phyloP scores from a whole-genome alignment of 2,329 filamentous ascomycete species.

The Tolypocladium tropicale region DNA sequence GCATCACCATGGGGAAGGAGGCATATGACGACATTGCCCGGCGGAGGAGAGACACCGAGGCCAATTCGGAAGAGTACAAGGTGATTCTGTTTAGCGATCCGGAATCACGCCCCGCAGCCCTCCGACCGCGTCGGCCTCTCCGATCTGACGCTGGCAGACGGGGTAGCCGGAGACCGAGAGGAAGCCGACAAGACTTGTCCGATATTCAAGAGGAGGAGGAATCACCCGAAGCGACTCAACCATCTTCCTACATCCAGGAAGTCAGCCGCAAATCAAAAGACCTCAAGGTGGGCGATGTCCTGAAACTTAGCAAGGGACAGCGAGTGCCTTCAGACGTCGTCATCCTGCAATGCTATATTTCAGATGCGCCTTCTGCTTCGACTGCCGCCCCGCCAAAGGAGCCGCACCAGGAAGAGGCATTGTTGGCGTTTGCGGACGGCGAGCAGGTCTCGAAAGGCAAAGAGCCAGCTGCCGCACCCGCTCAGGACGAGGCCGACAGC shows the following conservation, averaged over 20 bases:
- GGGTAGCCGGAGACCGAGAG: constrained; percentile 18
- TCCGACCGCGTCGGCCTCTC: constrained; percentile 25
- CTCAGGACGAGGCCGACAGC: constrained; percentile 18
- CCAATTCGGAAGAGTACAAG: constrained; percentile 83
- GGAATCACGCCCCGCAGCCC: constrained; percentile 24
- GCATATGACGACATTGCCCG: constrained; percentile 87
- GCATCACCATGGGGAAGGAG: constrained; percentile 91
- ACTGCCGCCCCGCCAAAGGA: constrained; percentile 17
- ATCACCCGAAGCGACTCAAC: constrained; percentile 24
- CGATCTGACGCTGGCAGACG: constrained; percentile 31
- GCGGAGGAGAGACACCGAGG: constrained; percentile 79
- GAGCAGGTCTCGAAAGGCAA: constrained; percentile 23
- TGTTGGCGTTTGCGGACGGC: constrained; percentile 30
- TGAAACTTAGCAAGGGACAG: constrained; percentile 86
- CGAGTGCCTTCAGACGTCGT: constrained; percentile 90
- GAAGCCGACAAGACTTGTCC: constrained; percentile 32
- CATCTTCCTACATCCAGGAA: constrained; percentile 49
- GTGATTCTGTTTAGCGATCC: constrained; percentile 63
- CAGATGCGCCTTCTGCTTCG: constrained; percentile 33
- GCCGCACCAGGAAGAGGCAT: constrained; percentile 25
- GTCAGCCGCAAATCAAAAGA: constrained; percentile 74
- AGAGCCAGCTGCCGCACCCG: constrained; percentile 16
- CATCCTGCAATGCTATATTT: constrained; percentile 70
- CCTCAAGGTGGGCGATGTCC: constrained; percentile 87
- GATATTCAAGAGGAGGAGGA: constrained; percentile 64